Conservation (phyloP, 495 filamentous ascomycete species). For the Trichocladium uniseriatum region DNA sequence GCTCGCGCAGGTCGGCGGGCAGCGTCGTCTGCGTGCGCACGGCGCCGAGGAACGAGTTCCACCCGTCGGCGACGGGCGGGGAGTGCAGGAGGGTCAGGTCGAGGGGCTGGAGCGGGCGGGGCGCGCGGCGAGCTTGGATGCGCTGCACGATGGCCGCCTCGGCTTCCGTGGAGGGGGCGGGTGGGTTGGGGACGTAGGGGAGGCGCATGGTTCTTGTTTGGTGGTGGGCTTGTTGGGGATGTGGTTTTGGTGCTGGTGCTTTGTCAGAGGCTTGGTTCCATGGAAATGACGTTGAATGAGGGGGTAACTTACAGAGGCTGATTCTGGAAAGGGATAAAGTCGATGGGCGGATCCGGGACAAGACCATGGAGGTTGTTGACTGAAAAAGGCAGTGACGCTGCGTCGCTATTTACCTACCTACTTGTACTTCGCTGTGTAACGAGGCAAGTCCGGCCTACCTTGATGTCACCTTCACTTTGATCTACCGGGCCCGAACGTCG, state of each 20-base stretch:
- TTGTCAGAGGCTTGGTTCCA: neutral
- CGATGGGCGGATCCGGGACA: neutral
- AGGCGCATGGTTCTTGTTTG: slow-evolving; percentile 52
- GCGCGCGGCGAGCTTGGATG: slow-evolving; percentile 53
- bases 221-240: neutral
- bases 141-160: slow-evolving; percentile 49
- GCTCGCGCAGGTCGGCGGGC: slow-evolving; percentile 51
- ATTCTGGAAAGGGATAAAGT: neutral
- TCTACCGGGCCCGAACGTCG: neutral
- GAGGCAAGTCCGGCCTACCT: neutral
- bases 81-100: slow-evolving; percentile 69
- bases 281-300: too few species aligned
- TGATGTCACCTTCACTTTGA: slow-evolving; percentile 1
- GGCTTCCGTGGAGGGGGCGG: slow-evolving; percentile 38
- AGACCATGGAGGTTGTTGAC: neutral
- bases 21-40: slow-evolving; percentile 58
- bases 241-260: neutral
- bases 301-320: neutral
- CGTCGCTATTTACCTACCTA: neutral
- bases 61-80: slow-evolving; percentile 63
- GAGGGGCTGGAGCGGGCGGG: slow-evolving; percentile 55
- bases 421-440: neutral
- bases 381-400: neutral
- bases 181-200: slow-evolving; percentile 55
- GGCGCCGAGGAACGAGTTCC: slow-evolving; percentile 71